Evolutionary conservation across 1,284 basidiomycete species (phyloP).

Genomic region (Coriolopsis trogii): DNA sequence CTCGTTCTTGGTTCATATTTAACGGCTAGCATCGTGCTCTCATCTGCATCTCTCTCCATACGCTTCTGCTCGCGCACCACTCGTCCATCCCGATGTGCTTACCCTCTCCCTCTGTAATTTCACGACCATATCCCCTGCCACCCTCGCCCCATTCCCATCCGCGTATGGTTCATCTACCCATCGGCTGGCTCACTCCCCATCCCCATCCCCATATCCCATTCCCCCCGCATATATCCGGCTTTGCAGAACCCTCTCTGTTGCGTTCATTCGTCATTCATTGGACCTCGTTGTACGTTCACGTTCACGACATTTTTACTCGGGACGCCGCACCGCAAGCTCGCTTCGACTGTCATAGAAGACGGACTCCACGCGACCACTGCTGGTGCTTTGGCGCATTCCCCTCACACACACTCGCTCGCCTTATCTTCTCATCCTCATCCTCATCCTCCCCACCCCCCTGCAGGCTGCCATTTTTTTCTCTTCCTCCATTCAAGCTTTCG

Average conservation of each 20-base stretch:
- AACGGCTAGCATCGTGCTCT: slow-evolving; percentile 22
- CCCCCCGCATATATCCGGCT: slow-evolving; percentile 13
- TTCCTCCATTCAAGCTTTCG: slow-evolving; percentile 20
- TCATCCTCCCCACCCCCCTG: slow-evolving; percentile 1
- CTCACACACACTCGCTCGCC: slow-evolving; percentile 22
- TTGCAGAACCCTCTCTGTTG: slow-evolving; percentile 22
- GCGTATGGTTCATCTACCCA: no score
- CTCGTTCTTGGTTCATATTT: slow-evolving; percentile 31
- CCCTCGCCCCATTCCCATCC: background rate
- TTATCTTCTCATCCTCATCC: slow-evolving; percentile 4
- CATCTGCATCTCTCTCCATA: slow-evolving; percentile 19
- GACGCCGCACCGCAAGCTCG: slow-evolving; percentile 16
- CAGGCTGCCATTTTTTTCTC: slow-evolving; percentile 7
- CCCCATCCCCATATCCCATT: slow-evolving; percentile 1
- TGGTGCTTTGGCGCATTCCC: slow-evolving; percentile 10
- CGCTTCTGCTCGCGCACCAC: slow-evolving; percentile 17
- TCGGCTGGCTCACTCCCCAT: background rate
- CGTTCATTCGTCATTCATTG: slow-evolving; percentile 25
- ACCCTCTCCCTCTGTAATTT: slow-evolving; percentile 3
- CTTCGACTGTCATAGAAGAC: slow-evolving; percentile 9
- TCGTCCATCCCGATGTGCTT: slow-evolving; percentile 7
- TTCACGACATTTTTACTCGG: slow-evolving; percentile 4
- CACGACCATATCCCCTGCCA: slow-evolving; percentile 3
- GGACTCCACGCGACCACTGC: slow-evolving; percentile 8
- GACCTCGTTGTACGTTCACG: slow-evolving; percentile 21